phyloP scores from a whole-genome alignment of 345 rosid species.

The Salix purpurea region DNA sequence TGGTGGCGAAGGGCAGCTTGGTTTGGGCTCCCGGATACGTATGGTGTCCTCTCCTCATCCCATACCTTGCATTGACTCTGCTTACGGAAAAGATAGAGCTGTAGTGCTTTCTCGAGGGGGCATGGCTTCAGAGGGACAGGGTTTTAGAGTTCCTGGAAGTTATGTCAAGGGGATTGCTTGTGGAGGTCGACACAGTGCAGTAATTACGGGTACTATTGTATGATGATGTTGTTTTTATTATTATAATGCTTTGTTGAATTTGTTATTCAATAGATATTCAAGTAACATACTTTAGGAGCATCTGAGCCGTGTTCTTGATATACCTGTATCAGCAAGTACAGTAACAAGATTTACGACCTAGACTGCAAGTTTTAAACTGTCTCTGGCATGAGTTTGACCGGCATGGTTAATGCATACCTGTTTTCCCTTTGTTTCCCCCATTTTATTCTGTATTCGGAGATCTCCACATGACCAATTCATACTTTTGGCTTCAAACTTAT shows the following conservation, averaged over 20 bases:
- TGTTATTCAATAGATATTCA: not conserved
- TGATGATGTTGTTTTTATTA: not conserved
- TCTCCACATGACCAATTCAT: not conserved
- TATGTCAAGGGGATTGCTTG: constrained; percentile 81
- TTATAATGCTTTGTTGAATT: not conserved
- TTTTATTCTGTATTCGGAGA: not conserved
- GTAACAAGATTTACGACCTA: not conserved
- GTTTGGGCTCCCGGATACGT: constrained; percentile 86
- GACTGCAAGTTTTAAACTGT: not conserved
- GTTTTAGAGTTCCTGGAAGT: constrained; percentile 70
- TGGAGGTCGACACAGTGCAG: constrained; percentile 97
- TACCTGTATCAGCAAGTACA: not conserved
- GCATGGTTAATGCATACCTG: not conserved
- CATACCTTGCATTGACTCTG: constrained; percentile 64
- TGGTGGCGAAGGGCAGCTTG: constrained; percentile 99
- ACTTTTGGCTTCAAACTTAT: not conserved
- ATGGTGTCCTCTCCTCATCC: constrained; percentile 97
- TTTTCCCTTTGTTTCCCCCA: not conserved
- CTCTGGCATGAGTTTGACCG: not conserved
- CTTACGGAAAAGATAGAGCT: constrained; percentile 53
- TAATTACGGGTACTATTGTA: constrained; percentile 58
- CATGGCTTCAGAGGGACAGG: constrained; percentile 53
- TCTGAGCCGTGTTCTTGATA: not conserved
- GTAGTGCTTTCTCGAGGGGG: constrained; percentile 43
- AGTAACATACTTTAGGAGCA: not conserved